Evolutionary conservation across 768 basidiomycete species (phyloP), one percentile per base, ranked within the genome.

Genomic region (Podaxis sp.): DNA sequence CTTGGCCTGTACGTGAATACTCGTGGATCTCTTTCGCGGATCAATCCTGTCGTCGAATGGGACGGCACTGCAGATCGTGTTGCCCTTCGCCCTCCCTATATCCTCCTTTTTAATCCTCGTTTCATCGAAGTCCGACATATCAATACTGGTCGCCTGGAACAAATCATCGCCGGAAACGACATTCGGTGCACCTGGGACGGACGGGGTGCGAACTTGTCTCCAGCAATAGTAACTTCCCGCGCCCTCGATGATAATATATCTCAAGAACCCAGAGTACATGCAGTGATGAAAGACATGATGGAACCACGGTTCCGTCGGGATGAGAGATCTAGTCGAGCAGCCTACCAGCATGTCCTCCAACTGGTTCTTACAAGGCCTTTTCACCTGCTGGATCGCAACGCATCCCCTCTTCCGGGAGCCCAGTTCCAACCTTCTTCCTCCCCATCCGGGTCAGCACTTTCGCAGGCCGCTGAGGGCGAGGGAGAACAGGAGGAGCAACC

Each of bases 1-100:
- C 96, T 97, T 64, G 95, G 95, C 11, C 82, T 97, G 42, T 96
- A 92, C 68, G 95, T 97, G 28, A 88, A 96, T 73, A 87, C 92
- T 40, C 92, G 94, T 63, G 96, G 96, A n/a, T 87, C 89, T 59
- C 92, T 93, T 1, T 91, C 87, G 67, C 86, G 93, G 33, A 68
- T 76, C 4, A 77, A 83, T 17, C 83, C 85, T n/a, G 87, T 87
- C 4, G 90, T 97, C 61, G 96, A 99, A 74, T 99, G 95, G 94
- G 96, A 99, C 73, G 93, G 95, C 17, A 89, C 85, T 0, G 93
- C 93, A 0, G 92, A 95, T 66, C 87, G 87, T 38, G 93, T 93
- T 24, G 93, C 94, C 1, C 88, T 93, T 77, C 95, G 95, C 71
- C 84, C 89, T 52, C 95, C 95, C 0, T 95, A 95, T 69, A 80